Base-by-base conservation (phyloP, 345 rosid species). In the Euphorbia tirucalli region DNA sequence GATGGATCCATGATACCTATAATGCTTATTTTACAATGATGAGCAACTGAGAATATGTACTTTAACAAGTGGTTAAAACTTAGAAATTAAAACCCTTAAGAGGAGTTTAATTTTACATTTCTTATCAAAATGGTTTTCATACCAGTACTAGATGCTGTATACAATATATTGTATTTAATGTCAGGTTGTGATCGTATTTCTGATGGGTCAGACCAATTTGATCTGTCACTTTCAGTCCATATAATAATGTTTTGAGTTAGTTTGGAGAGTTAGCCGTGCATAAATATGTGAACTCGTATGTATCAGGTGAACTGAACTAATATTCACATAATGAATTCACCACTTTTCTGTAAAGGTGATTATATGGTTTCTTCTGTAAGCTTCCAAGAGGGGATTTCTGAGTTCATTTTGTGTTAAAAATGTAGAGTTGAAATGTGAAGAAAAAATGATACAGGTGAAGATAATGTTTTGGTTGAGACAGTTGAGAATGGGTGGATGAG, bases 401-500 rank as follows among this genome's bases (percentile, higher is more conserved):
- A n/a, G n/a, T n/a, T n/a, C n/a, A n/a, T n/a, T n/a, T n/a, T n/a
- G n/a, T n/a, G n/a, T n/a, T n/a, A n/a, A n/a, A n/a, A n/a, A n/a
- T n/a, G n/a, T n/a, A n/a, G n/a, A n/a, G n/a, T n/a, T n/a, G n/a
- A n/a, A n/a, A n/a, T n/a, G n/a, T n/a, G n/a, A n/a, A n/a, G n/a
- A n/a, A n/a, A n/a, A n/a, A n/a, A n/a, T n/a, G n/a, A n/a, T n/a
- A n/a, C n/a, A n/a, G n/a, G n/a, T n/a, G n/a, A n/a, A n/a, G n/a
- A n/a, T n/a, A n/a, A n/a, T n/a, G n/a, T n/a, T n/a, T n/a, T n/a
- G n/a, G n/a, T n/a, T n/a, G n/a, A n/a, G n/a, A n/a, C n/a, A n/a
- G n/a, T n/a, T 76, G 18, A 14, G 7, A 61, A 16, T 37, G 77
- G 75, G 79, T 66, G 71, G 63, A 48, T n/a, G 78, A 66, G 86